Evolutionary conservation across 2,329 filamentous ascomycete species (phyloP), one percentile per base, ranked within the genome.

Genomic region (Pseudocercospora macadamiae): DNA sequence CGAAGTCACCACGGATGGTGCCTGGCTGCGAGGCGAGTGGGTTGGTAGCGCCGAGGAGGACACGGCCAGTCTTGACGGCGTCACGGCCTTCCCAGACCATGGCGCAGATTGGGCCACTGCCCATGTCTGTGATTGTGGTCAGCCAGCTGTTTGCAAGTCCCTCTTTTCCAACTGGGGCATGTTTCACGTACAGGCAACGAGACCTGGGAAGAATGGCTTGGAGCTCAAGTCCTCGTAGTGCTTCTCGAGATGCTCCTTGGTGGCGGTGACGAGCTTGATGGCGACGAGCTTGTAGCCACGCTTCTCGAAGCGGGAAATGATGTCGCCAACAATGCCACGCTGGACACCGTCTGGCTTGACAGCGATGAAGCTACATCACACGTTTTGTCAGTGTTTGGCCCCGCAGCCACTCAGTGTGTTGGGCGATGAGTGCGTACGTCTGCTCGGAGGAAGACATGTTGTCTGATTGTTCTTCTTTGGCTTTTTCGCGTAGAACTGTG

Each of bases 21-120:
- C 95, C 95, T 67, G 95, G 95, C 74, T 89, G 87, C 59, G 93
- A 97, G 77, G 89, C 90, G 68, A 95, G 86, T 75, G 95, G 95
- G 90, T 99, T 97, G 86, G 95, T 99, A 82, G 95, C 95, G 82
- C 95, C 95, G 79, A 99, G 92, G 79, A 99, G 88, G 80, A 83
- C 87, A 77, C 95, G 93, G 81, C 95, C 95, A 71, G 93, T 97
- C 90, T 97, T 97, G 86, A 97, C 93, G 80, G 89, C 95, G 76
- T 99, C 93, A 86, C 90, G 90, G 77, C 95, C 95, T 82, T 99
- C 93, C 95, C 95, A 99, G 82, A 99, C 89, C 93, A 97, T 99
- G 84, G 95, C 95, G 85, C 86, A 89, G 83, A 99, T 93, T 79
- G 95, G 95, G 78, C 95, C 95, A 79, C 88, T 93, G 79, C 87